Evolutionary conservation across 192 early-diverging fungal species (phyloP), one percentile per base, ranked within the genome.

Genomic region (Cetraspora pellucida): DNA sequence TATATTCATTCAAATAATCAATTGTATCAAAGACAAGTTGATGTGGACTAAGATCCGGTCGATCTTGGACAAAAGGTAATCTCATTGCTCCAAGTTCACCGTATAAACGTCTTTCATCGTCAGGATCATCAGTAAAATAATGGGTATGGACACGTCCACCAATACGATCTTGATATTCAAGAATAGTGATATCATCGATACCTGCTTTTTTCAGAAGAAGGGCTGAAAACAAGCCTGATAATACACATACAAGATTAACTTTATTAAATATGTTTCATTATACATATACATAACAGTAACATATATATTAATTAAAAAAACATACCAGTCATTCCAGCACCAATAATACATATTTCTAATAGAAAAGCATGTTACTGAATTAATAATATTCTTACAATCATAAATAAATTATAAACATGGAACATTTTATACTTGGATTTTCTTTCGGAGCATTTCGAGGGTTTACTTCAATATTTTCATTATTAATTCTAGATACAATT

Each of bases 71-170:
- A 27, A 30, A 16, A 16, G 75, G 77, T 61, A 78, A 50, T 45
- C 76, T 64, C 77, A 81, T 78, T 2, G 71, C 64, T 57, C 77
- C 80, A 63, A 81, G 58, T 28, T 81, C 80, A 49, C 74, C 65
- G 21, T 81, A 81, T 10, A 44, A 23, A 37, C 60, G 60, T 31
- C 28, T 63, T 31, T 46, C 65, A 3, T 49, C 58, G 7, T 69
- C 28, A 4, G 58, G 30, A 17, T 78, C 49, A n/a, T 74, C 77
- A 66, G 16, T 43, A 81, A 81, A 81, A 46, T 81, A 81, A 8
- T 74, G 8, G 30, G 80, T 81, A 63, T 75, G 70, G 1, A 81
- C 57, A 60, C 77, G 80, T 14, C 80, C 80, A 70, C 37, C 37
- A 37, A 37, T 7, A 37, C 37, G 37, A 37, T 37, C 37, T 37